phyloP scores from a whole-genome alignment of 139 green algal species.

The Gonium pectorale region DNA sequence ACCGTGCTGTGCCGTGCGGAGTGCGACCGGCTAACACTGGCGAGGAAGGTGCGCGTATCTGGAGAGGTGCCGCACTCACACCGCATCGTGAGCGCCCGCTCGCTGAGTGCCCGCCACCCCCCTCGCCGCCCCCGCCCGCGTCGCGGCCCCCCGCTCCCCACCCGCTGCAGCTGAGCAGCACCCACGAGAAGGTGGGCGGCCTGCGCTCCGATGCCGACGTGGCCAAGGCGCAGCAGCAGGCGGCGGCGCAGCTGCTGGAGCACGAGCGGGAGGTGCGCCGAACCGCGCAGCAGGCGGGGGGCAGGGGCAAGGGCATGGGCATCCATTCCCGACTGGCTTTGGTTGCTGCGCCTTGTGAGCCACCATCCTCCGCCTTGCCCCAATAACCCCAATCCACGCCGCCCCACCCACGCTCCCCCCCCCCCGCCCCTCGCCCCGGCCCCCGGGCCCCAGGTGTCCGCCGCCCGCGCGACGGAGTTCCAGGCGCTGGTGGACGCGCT shows the following conservation, averaged over 20 bases:
- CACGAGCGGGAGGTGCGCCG: conserved; percentile 16
- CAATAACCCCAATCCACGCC: too few relatives aligned
- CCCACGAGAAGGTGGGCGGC: not conserved
- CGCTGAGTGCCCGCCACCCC: too few relatives aligned
- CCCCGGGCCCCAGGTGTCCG: conserved; percentile 8
- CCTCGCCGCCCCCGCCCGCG: not conserved
- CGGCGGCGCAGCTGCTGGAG: conserved; percentile 24
- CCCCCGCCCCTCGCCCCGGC: not conserved
- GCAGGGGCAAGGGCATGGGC: not conserved
- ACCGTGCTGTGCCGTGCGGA: too few relatives aligned
- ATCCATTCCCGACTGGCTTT: too few relatives aligned
- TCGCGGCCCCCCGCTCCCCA: not conserved
- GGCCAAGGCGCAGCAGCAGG: not conserved
- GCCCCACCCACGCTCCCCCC: not conserved
- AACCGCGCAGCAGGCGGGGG: not conserved
- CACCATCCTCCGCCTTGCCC: too few relatives aligned
- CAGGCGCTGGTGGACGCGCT: conserved; percentile 21
- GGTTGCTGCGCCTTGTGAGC: too few relatives aligned
- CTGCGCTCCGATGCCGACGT: not conserved
- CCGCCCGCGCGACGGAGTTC: conserved; percentile 19
- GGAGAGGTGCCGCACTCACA: too few relatives aligned
- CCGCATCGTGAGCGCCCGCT: too few relatives aligned
- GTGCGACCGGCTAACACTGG: too few relatives aligned
- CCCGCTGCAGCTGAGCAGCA: not conserved
- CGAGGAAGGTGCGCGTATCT: too few relatives aligned